Evolutionary conservation across 176 grass and related monocot genomes (phyloP).

Genomic region (Oryza brachyantha): DNA sequence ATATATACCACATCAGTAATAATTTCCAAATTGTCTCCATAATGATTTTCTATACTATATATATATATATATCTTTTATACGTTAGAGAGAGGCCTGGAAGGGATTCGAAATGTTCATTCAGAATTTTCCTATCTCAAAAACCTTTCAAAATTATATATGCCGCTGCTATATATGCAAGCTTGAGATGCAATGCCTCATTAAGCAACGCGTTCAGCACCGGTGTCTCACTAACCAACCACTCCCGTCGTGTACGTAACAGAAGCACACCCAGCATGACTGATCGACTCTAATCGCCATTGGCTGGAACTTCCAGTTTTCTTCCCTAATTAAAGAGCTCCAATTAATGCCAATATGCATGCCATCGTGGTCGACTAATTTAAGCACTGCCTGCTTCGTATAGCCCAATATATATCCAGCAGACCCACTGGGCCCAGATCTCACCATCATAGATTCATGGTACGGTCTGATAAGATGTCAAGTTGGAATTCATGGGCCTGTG

Average conservation of each 20-base stretch:
- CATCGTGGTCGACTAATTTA: neutral
- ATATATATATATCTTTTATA: too few species aligned
- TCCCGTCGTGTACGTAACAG: neutral
- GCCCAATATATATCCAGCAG: neutral
- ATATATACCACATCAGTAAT: too few species aligned
- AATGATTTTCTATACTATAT: too few species aligned
- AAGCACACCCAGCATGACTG: neutral
- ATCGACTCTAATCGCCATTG: neutral
- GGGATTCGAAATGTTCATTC: too few species aligned
- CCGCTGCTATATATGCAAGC: neutral
- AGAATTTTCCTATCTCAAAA: too few species aligned
- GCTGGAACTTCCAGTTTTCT: neutral
- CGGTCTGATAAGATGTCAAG: neutral
- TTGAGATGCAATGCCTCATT: neutral
- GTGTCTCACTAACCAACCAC: slow-evolving; percentile 4
- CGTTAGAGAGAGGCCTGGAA: too few species aligned
- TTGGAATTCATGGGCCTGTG: neutral
- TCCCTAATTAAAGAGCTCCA: neutral
- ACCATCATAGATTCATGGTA: neutral
- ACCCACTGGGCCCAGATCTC: neutral
- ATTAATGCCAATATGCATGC: neutral
- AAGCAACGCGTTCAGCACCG: neutral
- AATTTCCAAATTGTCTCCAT: too few species aligned
- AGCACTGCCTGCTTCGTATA: neutral
- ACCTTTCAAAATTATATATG: too few species aligned